Base-by-base conservation (phyloP, 352 stramenopile species). In the Phytophthora multivora region DNA sequence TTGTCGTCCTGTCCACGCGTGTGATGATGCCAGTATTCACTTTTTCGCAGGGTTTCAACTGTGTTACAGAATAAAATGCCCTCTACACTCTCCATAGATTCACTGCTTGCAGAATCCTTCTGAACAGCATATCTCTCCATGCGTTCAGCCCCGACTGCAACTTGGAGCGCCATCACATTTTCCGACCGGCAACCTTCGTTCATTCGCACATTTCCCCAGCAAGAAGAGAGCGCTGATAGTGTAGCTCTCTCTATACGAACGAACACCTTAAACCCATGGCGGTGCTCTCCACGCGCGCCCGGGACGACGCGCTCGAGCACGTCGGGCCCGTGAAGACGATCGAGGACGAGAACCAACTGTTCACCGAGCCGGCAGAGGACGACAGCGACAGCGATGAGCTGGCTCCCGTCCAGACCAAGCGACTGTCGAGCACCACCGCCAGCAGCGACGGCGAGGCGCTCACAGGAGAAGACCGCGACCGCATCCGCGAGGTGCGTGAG, bases 361-460 rank as follows among this genome's bases (percentile, higher is more conserved):
- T 61, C 33, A 16, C 54, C 33, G 49, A 30, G 50, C 25, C 18
- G 8, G 15, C 39, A 21, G 50, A n/a, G n/a, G n/a, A 53, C 16
- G 25, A 60, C 41, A 51, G 49, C 5, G 31, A 50, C 16, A 21
- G 51, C 26, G 45, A 38, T 13, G 53, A 46, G 9, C 31, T 59
- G n/a, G 33, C 18, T 6, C n/a, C 33, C 19, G 50, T 63, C 13
- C 50, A 62, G 33, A 26, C 35, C 42, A 75, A 69, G 48, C 67
- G 67, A 2, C 31, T 72, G 15, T 72, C 63, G 5, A 71, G 67
- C 52, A 45, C 43, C 5, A 75, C 30, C 23, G 28, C 12, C 35
- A 72, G 67, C 50, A 75, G 62, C 19, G 67, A 72, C 36, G 62
- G 56, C 39, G 59, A 70, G 9, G 10, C 26, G 28, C 54, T 63